Percentiles rank a stretch among this genome's conserved stretches.
These are phyloP conservation scores for Apophysomyces sp. DNA, from an alignment of 371 early-diverging fungal genomes.

Conservation along the genomic window DNA sequence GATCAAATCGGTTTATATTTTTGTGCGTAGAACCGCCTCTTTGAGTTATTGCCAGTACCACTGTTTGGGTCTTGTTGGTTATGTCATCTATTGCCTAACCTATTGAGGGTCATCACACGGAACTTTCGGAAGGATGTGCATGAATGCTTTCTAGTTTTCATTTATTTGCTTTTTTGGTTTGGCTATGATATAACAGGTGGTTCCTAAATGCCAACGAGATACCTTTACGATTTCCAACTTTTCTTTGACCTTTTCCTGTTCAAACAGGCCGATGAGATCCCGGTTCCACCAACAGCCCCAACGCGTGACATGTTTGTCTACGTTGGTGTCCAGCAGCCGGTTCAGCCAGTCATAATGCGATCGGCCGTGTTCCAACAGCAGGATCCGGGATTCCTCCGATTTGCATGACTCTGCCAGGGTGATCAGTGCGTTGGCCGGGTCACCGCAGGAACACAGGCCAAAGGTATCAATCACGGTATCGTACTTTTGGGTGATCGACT, in stretches of 20 bases:
- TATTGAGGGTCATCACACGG: no score
- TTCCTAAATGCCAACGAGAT: slow-evolving; percentile 78
- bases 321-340: slow-evolving; percentile 65
- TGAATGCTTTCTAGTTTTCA: neutral
- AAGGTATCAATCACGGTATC: slow-evolving; percentile 86
- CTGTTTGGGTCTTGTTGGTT: no score
- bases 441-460: slow-evolving; percentile 73
- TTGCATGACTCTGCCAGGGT: slow-evolving; percentile 66
- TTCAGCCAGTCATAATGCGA: slow-evolving; percentile 67
- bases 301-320: slow-evolving; percentile 67
- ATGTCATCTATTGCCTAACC: no score
- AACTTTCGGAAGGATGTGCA: no score
- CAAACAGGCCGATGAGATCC: slow-evolving; percentile 68
- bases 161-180: slow-evolving; percentile 31
- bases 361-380: slow-evolving; percentile 82
- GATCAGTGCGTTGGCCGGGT: slow-evolving; percentile 66
- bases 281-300: slow-evolving; percentile 93
- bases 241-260: slow-evolving; percentile 49
- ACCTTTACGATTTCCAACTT: slow-evolving; percentile 59
- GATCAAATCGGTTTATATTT: no score
- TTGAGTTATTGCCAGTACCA: no score
- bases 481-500: slow-evolving; percentile 14
- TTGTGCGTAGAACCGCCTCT: no score
- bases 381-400: slow-evolving; percentile 55
- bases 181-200: slow-evolving; percentile 71